Base-by-base conservation (phyloP, 2,329 filamentous ascomycete species). In the Talaromyces sp. region DNA sequence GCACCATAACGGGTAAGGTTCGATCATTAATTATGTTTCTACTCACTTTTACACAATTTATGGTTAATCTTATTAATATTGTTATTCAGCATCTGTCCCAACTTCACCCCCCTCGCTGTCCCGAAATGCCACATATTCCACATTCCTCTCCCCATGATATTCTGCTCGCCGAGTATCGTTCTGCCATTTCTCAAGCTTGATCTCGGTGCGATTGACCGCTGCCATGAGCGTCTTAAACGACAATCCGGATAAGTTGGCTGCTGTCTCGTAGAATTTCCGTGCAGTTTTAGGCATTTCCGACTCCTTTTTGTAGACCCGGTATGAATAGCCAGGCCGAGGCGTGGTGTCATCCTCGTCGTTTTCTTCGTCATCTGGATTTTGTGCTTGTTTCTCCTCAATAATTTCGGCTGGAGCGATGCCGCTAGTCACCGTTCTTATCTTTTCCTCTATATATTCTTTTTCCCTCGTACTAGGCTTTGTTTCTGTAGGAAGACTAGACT, bases 121-220 rank as follows among this genome's bases (percentile, higher is more conserved):
- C 64, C 60, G 54, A 58, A 54, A 54, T 31, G 35, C 50, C 27
- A 21, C 17, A 54, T 50, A 24, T 26, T 17, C 21, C 24, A 52
- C 24, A 26, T 21, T n/a, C 13, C 46, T 32, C 55, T 61, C 59
- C n/a, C 59, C 67, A 43, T 70, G 67, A 43, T 69, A 66, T 35
- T 73, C 70, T 8, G 68, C 66, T 35, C 72, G 70, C 52, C 73
- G 72, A 64, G 68, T 67, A 46, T 71, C 70, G 53, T 70, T 75
- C 60, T 73, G 67, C 68, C 73, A 75, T 57, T 68, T 70, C 54
- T 75, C 69, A 59, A 84, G 68, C 62, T 69, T 77, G 58, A 70
- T 63, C 67, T 87, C 85, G 0, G 79, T 76, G 38, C 77, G 72
- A 52, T 75, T 77, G 0, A 86, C 82, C 17, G 79, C 81, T 59